Percentiles rank a stretch among this genome's conserved stretches.
Evolutionary conservation across 345 rosid genomes (phyloP).

Genomic region (Rhizophora apiculata): DNA sequence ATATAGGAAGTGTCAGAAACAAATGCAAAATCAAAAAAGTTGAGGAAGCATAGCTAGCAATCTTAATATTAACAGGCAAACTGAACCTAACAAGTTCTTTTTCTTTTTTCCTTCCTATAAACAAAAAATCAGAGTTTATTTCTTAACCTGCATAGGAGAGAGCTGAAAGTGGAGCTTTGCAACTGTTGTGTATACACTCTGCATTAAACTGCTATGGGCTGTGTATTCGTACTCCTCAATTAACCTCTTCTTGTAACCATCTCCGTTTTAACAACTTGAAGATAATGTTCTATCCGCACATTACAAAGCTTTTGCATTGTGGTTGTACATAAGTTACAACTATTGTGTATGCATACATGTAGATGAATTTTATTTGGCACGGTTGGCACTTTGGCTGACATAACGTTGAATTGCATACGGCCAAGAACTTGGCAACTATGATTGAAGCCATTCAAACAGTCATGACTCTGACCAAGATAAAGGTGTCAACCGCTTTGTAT

Average conservation of each 20-base stretch:
- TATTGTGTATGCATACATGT: too few species aligned
- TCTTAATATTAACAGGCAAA: not conserved
- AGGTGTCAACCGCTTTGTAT: conserved; percentile 65
- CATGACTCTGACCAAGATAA: conserved; percentile 72
- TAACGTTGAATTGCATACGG: not conserved
- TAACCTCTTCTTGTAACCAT: conserved; percentile 50
- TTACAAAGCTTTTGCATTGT: not conserved
- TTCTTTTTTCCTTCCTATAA: not conserved
- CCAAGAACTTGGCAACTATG: not conserved
- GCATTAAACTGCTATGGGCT: conserved; percentile 86
- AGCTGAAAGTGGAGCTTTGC: conserved; percentile 89
- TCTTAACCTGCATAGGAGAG: conserved; percentile 32
- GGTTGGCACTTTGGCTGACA: not conserved
- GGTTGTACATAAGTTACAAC: too few species aligned
- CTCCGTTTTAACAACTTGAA: conserved; percentile 90
- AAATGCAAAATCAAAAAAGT: not conserved
- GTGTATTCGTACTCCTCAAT: conserved; percentile 90
- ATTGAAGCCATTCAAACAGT: conserved; percentile 59
- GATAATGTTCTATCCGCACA: conserved; percentile 96
- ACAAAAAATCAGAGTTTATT: too few species aligned
- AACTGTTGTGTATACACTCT: conserved; percentile 63
- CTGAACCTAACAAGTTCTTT: not conserved
- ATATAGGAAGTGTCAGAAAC: too few species aligned
- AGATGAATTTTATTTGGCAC: too few species aligned
- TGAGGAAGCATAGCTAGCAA: not conserved